Base-by-base conservation (phyloP, 345 rosid species). In the Arabidopsis arenosa region DNA sequence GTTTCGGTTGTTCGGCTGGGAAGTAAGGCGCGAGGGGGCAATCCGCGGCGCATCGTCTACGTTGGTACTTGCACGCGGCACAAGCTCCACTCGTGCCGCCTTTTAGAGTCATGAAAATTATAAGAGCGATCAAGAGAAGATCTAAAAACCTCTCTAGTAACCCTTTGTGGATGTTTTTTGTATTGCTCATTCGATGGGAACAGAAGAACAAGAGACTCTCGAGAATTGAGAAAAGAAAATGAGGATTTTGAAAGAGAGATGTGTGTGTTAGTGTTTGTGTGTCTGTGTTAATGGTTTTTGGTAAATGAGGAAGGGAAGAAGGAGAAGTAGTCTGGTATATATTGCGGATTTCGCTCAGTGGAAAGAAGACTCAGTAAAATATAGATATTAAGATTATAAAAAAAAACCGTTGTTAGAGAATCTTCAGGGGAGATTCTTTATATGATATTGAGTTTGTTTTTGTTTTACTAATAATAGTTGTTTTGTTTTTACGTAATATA, bases 41-140 rank as follows among this genome's bases (percentile, higher is more conserved):
- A 41, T 89, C 89, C 0, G 87, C 45, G 5, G 81, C 63, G 81
- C 99, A 95, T 70, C 86, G 87, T 63, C 94, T 79, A 18, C 97
- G 79, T 63, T 84, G 98, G 85, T 86, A 89, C 78, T 95, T 95
- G 92, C 99, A 95, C 8, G 90, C 90, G 26, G 98, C 99, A 47
- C 99, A 95, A 12, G 99, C 99, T 18, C 87, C 93, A 83, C 92
- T 87, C 65, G 88, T 79, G 83, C 97, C 93, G 23, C 96, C 96
- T 82, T 92, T 90, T 0, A 89, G 86, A 82, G 99, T 95, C 98
- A 95, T 95, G 0, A 9, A 64, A 64, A 71, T 1, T 2, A 57
- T 2, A 17, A 64, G 23, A 36, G 3, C 18, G 28, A 62, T 59
- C 75, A 51, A 65, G 61, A 75, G 56, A 57, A 71, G 61, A 71